Percentiles rank a stretch among this genome's conserved stretches.
Evolutionary conservation across 164 flowering plant genomes (phyloP).

Genomic region (Vitis cinerea): DNA sequence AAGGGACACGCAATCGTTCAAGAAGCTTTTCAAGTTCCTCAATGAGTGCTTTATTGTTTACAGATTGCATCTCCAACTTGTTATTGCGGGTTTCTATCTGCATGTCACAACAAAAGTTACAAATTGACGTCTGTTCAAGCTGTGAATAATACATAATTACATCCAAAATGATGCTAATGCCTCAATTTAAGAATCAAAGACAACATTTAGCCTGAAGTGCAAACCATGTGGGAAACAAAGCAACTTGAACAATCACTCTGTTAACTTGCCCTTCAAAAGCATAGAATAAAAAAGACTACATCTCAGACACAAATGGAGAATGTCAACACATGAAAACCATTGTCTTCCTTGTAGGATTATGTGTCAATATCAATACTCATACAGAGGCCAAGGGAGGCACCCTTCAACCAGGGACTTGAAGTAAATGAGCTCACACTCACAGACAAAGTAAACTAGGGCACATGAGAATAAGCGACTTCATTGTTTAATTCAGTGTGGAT

Average conservation of each 20-base stretch:
- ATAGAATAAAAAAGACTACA: neutral
- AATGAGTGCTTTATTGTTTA: constrained; percentile 81
- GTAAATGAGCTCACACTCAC: neutral
- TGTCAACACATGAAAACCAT: neutral
- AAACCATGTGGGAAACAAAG: neutral
- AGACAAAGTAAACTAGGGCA: neutral
- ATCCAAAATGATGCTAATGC: neutral
- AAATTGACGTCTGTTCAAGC: neutral
- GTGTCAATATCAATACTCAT: neutral
- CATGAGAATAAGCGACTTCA: no score
- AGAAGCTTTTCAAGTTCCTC: constrained; percentile 95
- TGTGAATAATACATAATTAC: no score
- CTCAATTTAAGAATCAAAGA: neutral
- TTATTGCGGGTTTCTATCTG: constrained; percentile 99
- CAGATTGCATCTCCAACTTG: constrained; percentile 97
- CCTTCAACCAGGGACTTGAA: neutral
- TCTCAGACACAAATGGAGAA: neutral
- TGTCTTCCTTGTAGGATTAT: neutral
- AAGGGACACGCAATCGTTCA: constrained; percentile 78
- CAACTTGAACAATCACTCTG: neutral
- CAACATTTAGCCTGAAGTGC: neutral
- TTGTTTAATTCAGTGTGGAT: no score
- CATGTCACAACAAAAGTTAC: constrained; percentile 10
- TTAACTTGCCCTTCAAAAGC: neutral
- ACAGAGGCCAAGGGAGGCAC: neutral